A percentile compares a stretch with the other conserved stretches of the same genome.
These are phyloP conservation scores for Gyromitra esculenta DNA, from an alignment of 2,329 filamentous ascomycete species.

Conservation along the genomic window DNA sequence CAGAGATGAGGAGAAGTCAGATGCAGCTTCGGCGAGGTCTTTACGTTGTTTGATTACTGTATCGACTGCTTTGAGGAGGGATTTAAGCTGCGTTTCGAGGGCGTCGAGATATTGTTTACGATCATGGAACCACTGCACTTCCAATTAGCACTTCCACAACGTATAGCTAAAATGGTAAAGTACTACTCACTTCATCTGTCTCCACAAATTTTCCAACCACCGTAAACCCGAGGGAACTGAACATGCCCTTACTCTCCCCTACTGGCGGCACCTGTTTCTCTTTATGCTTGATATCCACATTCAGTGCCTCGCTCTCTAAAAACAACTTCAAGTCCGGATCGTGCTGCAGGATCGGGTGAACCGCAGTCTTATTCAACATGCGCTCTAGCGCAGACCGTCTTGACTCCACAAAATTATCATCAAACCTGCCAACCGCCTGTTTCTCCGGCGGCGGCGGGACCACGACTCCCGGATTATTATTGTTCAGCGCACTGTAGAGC, in stretches of 20 bases:
- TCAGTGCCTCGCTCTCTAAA: constrained; percentile 94
- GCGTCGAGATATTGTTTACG: constrained; percentile 94
- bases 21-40: constrained; percentile 89
- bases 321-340: constrained; percentile 96
- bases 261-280: constrained; percentile 83
- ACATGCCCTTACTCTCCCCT: constrained; percentile 90
- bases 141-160: constrained; percentile 35
- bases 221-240: constrained; percentile 84
- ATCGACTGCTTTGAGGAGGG: constrained; percentile 91
- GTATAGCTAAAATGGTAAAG: background rate
- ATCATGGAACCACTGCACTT: constrained; percentile 89
- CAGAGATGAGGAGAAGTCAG: constrained; percentile 92
- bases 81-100: constrained; percentile 88
- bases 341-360: constrained; percentile 88
- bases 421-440: constrained; percentile 94
- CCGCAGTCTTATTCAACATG: constrained; percentile 96
- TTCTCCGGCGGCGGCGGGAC: constrained; percentile 97
- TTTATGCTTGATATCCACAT: constrained; percentile 96
- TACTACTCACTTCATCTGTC: constrained; percentile 82
- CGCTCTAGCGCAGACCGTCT: constrained; percentile 90
- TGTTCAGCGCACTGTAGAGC: constrained; percentile 94
- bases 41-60: constrained; percentile 91
- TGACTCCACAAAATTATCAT: constrained; percentile 95
- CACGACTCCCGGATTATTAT: constrained; percentile 92
- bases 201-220: constrained; percentile 87